Evolutionary conservation across 2,329 filamentous ascomycete genomes (phyloP), one percentile per base, ranked within the genome.

Genomic region (Epichloe gansuensis): DNA sequence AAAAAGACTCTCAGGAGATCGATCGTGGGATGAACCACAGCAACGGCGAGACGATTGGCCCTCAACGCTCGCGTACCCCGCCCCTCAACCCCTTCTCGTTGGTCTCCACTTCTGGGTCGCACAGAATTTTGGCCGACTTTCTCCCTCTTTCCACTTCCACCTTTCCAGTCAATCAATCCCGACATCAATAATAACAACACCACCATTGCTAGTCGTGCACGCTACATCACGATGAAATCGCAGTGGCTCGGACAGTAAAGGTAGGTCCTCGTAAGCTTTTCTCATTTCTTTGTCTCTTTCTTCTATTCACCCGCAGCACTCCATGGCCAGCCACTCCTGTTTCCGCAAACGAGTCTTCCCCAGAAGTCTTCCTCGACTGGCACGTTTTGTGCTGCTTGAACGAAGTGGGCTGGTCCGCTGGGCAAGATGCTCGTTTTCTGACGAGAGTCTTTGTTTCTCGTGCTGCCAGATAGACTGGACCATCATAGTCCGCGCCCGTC

Each of bases 401-500:
- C 58, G 62, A 64, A 65, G 66, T 60, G 59, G 67, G 66, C 65
- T 68, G 66, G 66, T 57, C 63, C 64, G 63, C 60, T 55, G 58
- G 53, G 43, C 44, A 27, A 39, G n/a, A 11, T 34, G 25, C 6
- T 17, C 41, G 11, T 17, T 31, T 41, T 25, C 15, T 3, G 27
- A 4, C 9, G 40, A 9, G 7, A 51, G 46, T 60, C 51, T 55
- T 55, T 52, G 53, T 52, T 39, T 46, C 34, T 23, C 36, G 35
- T 59, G 65, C 64, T 75, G 72, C 73, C 59, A 75, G 68, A 75
- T 60, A 50, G 58, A 64, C 47, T 44, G 73, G 72, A 68, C 73
- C 73, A 73, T 76, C 73, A 76, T 76, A 76, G 73, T 76, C 73
- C 73, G 61, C 65, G 72, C 65, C 72, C 65, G 69, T 71, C 65